These are phyloP conservation scores for Aspergillus fructus DNA, from an alignment of 2,329 filamentous ascomycete genomes.

Conservation along the genomic window DNA sequence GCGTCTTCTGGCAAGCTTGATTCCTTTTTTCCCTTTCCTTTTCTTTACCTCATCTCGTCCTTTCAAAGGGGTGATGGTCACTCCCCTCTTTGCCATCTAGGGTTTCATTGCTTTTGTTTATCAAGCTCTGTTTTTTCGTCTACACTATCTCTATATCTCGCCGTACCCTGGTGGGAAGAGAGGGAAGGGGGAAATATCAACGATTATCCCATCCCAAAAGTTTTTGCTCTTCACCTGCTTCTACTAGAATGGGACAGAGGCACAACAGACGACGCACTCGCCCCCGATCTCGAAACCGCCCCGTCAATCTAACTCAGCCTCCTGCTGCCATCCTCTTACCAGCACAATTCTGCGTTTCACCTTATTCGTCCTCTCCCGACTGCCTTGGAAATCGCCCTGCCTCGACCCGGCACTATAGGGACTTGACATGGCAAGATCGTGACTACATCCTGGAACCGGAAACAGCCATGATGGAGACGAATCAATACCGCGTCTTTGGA, in stretches of 20 bases:
- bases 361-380: slow-evolving; percentile 18
- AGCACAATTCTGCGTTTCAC: slow-evolving; percentile 13
- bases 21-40: slow-evolving; percentile 12
- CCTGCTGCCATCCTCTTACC: slow-evolving; percentile 21
- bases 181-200: slow-evolving; percentile 3
- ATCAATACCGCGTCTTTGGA: slow-evolving; percentile 47
- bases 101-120: not conserved
- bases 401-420: slow-evolving; percentile 44
- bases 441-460: slow-evolving; percentile 32
- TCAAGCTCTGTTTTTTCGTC: slow-evolving; percentile 8
- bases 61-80: slow-evolving; percentile 38
- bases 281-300: slow-evolving; percentile 39
- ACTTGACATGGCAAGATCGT: slow-evolving; percentile 40
- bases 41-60: slow-evolving; percentile 37
- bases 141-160: slow-evolving; percentile 4
- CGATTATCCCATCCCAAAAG: slow-evolving; percentile 10
- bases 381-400: slow-evolving; percentile 31
- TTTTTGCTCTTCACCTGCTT: slow-evolving; percentile 9
- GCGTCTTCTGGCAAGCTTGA: slow-evolving; percentile 3
- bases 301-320: slow-evolving; percentile 22
- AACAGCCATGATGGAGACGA: slow-evolving; percentile 33
- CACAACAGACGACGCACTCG: slow-evolving; percentile 48
- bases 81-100: slow-evolving; percentile 29
- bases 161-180: slow-evolving; percentile 4
- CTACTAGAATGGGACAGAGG: slow-evolving; percentile 45